Evolutionary conservation across 2,329 filamentous ascomycete genomes (phyloP).

Genomic region (Trichophyton schoenleinii): DNA sequence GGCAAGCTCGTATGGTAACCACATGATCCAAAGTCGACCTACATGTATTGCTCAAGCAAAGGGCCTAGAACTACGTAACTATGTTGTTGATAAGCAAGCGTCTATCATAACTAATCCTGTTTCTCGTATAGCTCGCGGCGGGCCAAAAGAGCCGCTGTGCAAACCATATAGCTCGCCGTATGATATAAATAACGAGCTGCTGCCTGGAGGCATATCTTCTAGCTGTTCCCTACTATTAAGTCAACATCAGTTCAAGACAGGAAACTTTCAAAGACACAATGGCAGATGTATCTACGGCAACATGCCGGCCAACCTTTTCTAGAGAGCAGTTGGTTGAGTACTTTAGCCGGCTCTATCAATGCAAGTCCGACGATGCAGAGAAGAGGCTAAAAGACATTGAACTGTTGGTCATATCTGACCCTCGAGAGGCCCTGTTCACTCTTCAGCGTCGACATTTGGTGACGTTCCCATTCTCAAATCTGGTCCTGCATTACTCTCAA

Average conservation of each 20-base stretch:
- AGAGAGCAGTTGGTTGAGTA: constrained; percentile 27
- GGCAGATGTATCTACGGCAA: background rate
- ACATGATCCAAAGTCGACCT: no score
- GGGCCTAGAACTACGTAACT: no score
- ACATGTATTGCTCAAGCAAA: no score
- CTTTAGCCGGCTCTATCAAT: constrained; percentile 21
- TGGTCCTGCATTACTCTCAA: constrained; percentile 43
- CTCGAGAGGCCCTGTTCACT: constrained; percentile 21
- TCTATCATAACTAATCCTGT: no score
- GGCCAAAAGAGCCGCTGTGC: no score
- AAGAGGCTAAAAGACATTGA: constrained; percentile 20
- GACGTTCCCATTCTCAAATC: constrained; percentile 45
- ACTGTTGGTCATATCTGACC: constrained; percentile 19
- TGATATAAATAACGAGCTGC: no score
- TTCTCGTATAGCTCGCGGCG: no score
- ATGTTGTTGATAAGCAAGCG: no score
- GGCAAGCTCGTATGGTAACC: no score
- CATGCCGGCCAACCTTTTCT: constrained; percentile 21
- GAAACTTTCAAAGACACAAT: background rate
- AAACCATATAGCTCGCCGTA: no score
- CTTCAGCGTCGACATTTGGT: constrained; percentile 36
- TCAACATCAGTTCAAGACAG: background rate
- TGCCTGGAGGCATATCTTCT: no score
- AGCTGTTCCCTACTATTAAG: background rate
- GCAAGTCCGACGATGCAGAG: constrained; percentile 9